phyloP scores from a whole-genome alignment of 1,284 basidiomycete genomes.

The Boletus sp. region DNA sequence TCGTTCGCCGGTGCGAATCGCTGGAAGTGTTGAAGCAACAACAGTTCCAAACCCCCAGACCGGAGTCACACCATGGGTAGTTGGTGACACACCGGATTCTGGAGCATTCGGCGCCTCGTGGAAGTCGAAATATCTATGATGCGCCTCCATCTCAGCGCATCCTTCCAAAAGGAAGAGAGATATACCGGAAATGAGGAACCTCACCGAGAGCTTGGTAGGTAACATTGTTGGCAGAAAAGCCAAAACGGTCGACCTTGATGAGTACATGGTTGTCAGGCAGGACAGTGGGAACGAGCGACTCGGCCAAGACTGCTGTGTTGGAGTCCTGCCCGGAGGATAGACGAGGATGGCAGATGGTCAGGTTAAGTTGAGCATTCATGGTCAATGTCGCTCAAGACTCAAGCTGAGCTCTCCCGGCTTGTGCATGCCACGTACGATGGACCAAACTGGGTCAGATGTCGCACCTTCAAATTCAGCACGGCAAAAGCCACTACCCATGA shows the following conservation, averaged over 20 bases:
- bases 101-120: slow-evolving; percentile 41
- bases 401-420: no score
- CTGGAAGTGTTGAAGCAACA: slow-evolving; percentile 43
- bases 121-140: slow-evolving; percentile 59
- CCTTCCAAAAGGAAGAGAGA: background rate
- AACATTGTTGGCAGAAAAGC: slow-evolving; percentile 62
- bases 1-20: slow-evolving; percentile 49
- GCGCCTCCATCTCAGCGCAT: background rate
- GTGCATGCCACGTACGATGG: no score
- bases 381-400: no score
- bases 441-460: no score
- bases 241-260: slow-evolving; percentile 57
- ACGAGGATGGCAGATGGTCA: slow-evolving; percentile 34
- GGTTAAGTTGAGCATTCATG: slow-evolving; percentile 20
- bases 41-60: slow-evolving; percentile 66
- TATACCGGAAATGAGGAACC: slow-evolving; percentile 55
- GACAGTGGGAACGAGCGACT: slow-evolving; percentile 26
- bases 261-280: slow-evolving; percentile 49
- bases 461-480: no score
- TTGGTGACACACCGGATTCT: slow-evolving; percentile 34
- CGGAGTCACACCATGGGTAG: slow-evolving; percentile 56
- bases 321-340: slow-evolving; percentile 25
- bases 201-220: slow-evolving; percentile 60
- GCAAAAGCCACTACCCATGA: no score
- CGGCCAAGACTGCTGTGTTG: slow-evolving; percentile 20